Percentiles rank a stretch among this genome's conserved stretches.
These are phyloP conservation scores for Cephalotrichum gorgonifer DNA, from an alignment of 2,329 filamentous ascomycete genomes.

Conservation along the genomic window DNA sequence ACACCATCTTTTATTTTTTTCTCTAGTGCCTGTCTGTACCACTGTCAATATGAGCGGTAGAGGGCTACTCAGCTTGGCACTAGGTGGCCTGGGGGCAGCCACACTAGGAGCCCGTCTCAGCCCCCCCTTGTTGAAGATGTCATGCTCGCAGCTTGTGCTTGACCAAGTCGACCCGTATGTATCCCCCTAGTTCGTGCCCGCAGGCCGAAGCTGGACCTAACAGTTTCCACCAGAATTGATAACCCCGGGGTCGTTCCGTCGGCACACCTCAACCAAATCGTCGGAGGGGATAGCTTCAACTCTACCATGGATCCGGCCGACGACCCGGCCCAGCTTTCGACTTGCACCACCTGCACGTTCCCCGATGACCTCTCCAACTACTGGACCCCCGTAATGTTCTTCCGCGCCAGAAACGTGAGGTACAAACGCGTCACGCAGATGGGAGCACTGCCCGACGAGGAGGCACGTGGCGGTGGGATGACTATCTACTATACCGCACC, in stretches of 20 bases:
- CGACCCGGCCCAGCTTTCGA: slow-evolving; percentile 19
- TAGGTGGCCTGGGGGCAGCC: no score
- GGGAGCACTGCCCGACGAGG: slow-evolving; percentile 28
- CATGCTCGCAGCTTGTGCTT: slow-evolving; percentile 34
- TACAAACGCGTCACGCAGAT: slow-evolving; percentile 23
- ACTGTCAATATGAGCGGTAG: no score
- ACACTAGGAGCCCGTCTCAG: no score
- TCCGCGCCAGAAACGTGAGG: slow-evolving; percentile 19
- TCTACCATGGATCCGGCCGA: slow-evolving; percentile 25
- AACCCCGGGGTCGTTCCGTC: slow-evolving; percentile 32
- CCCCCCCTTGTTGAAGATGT: slow-evolving; percentile 26
- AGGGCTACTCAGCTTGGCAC: no score
- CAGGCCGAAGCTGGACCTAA: no score
- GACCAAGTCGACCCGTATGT: slow-evolving; percentile 29
- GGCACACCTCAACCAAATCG: slow-evolving; percentile 34
- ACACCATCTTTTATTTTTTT: no score
- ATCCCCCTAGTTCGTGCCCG: neutral
- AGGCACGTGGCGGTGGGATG: slow-evolving; percentile 23
- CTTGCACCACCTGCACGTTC: slow-evolving; percentile 25
- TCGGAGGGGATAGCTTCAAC: slow-evolving; percentile 36
- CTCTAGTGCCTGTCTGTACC: no score
- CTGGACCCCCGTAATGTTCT: slow-evolving; percentile 23
- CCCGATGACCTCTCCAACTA: slow-evolving; percentile 22
- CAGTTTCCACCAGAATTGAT: slow-evolving; percentile 15
- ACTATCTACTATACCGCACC: slow-evolving; percentile 30